Evolutionary conservation across 164 flowering plant genomes (phyloP).

Genomic region (Vitis labrusca): DNA sequence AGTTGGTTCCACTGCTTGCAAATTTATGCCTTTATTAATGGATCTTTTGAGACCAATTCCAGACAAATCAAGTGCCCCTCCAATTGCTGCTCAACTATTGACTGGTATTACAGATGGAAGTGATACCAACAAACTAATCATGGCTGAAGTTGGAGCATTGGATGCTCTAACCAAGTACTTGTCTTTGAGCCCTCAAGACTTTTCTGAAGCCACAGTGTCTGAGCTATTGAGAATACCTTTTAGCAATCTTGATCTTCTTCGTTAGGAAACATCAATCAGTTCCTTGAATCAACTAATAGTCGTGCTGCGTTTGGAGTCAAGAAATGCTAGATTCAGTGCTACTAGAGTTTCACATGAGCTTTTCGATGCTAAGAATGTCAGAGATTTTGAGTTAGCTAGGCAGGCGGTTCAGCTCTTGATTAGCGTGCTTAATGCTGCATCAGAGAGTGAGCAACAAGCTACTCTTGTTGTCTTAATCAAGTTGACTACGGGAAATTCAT

Average conservation of each 20-base stretch:
- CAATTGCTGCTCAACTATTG: too few relatives aligned
- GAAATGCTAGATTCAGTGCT: slow-evolving; percentile 71
- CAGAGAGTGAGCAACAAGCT: slow-evolving; percentile 66
- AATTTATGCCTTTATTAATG: too few relatives aligned
- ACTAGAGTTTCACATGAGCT: slow-evolving; percentile 70
- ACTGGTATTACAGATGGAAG: slow-evolving; percentile 10
- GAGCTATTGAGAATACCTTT: slow-evolving; percentile 68
- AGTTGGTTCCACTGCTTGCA: too few relatives aligned
- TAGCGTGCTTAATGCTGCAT: slow-evolving; percentile 69
- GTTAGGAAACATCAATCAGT: slow-evolving; percentile 62
- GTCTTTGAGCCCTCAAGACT: slow-evolving; percentile 82
- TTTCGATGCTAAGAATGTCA: slow-evolving; percentile 68
- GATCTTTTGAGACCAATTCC: too few relatives aligned
- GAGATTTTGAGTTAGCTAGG: slow-evolving; percentile 62
- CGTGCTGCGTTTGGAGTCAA: slow-evolving; percentile 77
- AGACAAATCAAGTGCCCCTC: too few relatives aligned
- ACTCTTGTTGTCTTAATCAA: slow-evolving; percentile 65
- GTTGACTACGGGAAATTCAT: slow-evolving; percentile 45
- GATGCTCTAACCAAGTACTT: slow-evolving; percentile 80
- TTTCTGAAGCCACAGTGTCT: slow-evolving; percentile 60
- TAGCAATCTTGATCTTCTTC: slow-evolving; percentile 60
- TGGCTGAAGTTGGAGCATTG: slow-evolving; percentile 88
- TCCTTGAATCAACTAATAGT: slow-evolving; percentile 49
- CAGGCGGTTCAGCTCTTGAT: slow-evolving; percentile 77
- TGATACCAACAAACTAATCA: slow-evolving; percentile 68